phyloP scores from a whole-genome alignment of 2,329 filamentous ascomycete species.

The Ophiocordyceps unilateralis region DNA sequence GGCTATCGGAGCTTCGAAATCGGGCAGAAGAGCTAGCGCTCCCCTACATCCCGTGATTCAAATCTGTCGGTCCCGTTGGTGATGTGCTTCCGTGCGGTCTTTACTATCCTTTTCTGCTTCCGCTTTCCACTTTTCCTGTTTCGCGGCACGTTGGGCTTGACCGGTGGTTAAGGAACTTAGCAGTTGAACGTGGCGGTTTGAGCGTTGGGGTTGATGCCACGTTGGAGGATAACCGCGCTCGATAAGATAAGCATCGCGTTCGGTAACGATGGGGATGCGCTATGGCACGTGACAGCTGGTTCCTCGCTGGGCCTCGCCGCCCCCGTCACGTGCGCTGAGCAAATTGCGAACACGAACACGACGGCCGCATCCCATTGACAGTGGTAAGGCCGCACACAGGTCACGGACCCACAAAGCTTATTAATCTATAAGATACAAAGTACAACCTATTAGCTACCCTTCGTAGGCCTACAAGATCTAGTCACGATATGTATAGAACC shows the following conservation, averaged over 20 bases:
- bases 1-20: neutral
- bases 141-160: neutral
- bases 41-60: neutral
- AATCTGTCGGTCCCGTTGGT: neutral
- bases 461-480: no score
- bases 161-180: neutral
- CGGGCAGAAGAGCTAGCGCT: neutral
- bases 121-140: neutral
- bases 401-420: no score
- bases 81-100: neutral
- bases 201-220: neutral
- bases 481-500: no score
- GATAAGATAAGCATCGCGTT: neutral
- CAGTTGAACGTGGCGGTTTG: neutral
- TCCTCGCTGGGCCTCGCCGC: neutral
- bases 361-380: no score
- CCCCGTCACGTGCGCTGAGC: no score
- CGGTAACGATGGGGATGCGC: neutral
- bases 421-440: no score
- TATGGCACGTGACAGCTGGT: neutral
- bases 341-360: no score
- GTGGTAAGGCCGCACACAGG: no score
- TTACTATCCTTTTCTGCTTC: neutral
- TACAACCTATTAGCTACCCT: no score
- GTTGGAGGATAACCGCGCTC: neutral